Conservation (phyloP, 2,329 filamentous ascomycete genomes). For the Cladosporium colombiae region DNA sequence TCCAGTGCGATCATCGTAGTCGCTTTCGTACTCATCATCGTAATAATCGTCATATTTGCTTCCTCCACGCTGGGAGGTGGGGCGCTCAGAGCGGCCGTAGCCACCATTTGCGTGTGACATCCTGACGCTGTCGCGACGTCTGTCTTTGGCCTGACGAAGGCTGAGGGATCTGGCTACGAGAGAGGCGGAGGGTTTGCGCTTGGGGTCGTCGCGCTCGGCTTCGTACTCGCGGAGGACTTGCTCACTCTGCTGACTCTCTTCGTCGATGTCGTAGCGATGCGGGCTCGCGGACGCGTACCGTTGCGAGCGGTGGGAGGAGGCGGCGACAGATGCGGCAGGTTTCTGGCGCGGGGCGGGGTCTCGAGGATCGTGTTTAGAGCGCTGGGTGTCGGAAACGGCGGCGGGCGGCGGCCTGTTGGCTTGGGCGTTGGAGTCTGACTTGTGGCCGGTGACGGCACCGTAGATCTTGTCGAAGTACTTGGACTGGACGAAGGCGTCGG, state of each 20-base stretch:
- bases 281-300: slow-evolving; percentile 2
- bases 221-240: slow-evolving; percentile 33
- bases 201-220: slow-evolving; percentile 35
- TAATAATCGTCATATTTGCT: slow-evolving; percentile 18
- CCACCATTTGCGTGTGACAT: slow-evolving; percentile 30
- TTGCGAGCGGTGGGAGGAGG: slow-evolving; percentile 13
- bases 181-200: slow-evolving; percentile 25
- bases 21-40: slow-evolving; percentile 22
- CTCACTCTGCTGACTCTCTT: slow-evolving; percentile 28
- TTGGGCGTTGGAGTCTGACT: not conserved
- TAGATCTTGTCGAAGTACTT: slow-evolving; percentile 21
- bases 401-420: not conserved
- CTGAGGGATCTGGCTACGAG: slow-evolving; percentile 17
- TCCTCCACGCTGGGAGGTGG: slow-evolving; percentile 3
- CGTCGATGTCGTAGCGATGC: slow-evolving; percentile 26
- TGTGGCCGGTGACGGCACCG: slow-evolving; percentile 10
- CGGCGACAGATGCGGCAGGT: slow-evolving; percentile 21
- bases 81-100: slow-evolving; percentile 35
- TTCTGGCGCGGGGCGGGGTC: slow-evolving; percentile 16
- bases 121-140: slow-evolving; percentile 29
- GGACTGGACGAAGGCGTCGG: slow-evolving; percentile 11
- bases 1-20: slow-evolving; percentile 23
- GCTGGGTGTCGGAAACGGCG: slow-evolving; percentile 8
- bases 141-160: slow-evolving; percentile 23
- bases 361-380: not conserved